Conservation (phyloP, 1,139 yeast species). For the Saccharomycopsis crataegensis region DNA sequence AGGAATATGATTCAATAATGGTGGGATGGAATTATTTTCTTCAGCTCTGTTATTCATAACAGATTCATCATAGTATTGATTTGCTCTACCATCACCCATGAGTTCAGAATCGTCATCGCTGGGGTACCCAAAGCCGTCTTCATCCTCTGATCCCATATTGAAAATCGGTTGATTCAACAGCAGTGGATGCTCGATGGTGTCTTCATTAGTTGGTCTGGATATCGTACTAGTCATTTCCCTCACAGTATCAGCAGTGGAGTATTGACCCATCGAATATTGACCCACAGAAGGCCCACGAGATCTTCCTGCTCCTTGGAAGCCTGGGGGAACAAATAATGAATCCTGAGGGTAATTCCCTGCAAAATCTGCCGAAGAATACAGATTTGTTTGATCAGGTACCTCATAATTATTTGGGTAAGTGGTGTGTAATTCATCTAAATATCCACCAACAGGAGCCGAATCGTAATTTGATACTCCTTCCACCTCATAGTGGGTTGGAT, state of each 20-base stretch:
- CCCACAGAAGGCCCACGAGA: slow-evolving; percentile 11
- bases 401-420: too few species aligned
- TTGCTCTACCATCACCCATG: neutral
- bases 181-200: too few species aligned
- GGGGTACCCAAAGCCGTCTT: neutral
- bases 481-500: too few species aligned
- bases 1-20: neutral
- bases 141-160: neutral
- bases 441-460: too few species aligned
- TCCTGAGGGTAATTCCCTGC: too few species aligned
- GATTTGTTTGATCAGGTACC: too few species aligned
- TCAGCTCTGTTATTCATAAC: neutral
- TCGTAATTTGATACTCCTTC: too few species aligned
- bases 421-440: too few species aligned
- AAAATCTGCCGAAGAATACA: too few species aligned
- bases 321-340: too few species aligned
- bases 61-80: neutral
- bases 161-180: too few species aligned
- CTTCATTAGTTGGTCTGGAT: too few species aligned
- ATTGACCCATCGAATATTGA: neutral
- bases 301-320: neutral
- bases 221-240: neutral
- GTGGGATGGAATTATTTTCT: neutral
- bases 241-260: slow-evolving; percentile 5
- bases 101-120: neutral